Evolutionary conservation across 176 grass and related monocot genomes (phyloP).

Genomic region (Raddia guianensis): DNA sequence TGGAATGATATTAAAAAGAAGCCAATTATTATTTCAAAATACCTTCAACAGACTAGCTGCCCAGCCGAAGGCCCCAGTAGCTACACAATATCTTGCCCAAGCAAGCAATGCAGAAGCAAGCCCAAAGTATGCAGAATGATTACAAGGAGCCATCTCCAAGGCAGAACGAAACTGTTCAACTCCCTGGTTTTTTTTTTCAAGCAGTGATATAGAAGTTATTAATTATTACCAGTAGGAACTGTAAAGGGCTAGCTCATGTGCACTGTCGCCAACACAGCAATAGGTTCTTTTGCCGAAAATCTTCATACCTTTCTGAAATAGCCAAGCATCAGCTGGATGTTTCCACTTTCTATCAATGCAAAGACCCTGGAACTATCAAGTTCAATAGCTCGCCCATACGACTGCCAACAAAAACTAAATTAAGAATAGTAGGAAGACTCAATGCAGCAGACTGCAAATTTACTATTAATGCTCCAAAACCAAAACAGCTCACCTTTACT

Average conservation of each 20-base stretch:
- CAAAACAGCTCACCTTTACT: conserved; percentile 69
- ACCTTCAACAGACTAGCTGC: conserved; percentile 86
- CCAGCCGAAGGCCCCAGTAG: conserved; percentile 81
- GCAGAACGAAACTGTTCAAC: conserved; percentile 83
- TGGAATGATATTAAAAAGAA: conserved; percentile 22
- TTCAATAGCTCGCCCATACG: conserved; percentile 91
- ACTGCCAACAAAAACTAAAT: conserved; percentile 60
- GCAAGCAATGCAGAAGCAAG: conserved; percentile 86
- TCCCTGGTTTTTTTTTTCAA: conserved; percentile 49
- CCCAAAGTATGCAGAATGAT: conserved; percentile 83
- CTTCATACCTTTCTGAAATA: conserved; percentile 89
- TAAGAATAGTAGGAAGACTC: conserved; percentile 47
- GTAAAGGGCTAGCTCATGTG: neutral
- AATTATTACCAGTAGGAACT: conserved; percentile 24
- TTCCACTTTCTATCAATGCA: conserved; percentile 89
- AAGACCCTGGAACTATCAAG: conserved; percentile 78
- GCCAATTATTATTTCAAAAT: conserved; percentile 43
- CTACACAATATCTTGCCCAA: conserved; percentile 75
- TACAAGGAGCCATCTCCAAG: conserved; percentile 74
- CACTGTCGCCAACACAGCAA: conserved; percentile 9
- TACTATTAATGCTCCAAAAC: conserved; percentile 33
- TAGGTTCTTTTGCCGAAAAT: conserved; percentile 19
- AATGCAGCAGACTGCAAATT: conserved; percentile 14
- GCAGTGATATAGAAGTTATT: conserved; percentile 42
- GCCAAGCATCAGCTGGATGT: conserved; percentile 87